Evolutionary conservation across 164 flowering plant species (phyloP).

Genomic region (Vitis cinerea): DNA sequence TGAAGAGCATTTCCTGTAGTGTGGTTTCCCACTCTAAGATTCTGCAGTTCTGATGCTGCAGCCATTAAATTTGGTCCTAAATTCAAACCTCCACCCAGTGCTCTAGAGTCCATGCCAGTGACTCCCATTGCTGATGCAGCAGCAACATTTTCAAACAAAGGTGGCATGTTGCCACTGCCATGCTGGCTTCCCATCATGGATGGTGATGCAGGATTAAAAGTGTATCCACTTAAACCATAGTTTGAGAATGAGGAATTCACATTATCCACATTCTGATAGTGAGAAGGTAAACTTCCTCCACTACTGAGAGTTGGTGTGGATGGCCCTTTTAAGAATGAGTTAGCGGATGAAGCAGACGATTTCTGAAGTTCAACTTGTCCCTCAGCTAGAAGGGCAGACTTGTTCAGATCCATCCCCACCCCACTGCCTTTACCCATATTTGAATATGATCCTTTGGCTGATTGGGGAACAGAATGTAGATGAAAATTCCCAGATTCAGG

Average conservation of each 20-base stretch:
- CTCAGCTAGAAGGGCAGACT: conserved; percentile 29
- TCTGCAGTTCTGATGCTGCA: conserved; percentile 51
- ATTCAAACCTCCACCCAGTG: conserved; percentile 50
- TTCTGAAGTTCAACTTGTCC: conserved; percentile 35
- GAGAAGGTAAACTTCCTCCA: conserved; percentile 50
- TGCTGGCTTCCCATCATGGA: conserved; percentile 55
- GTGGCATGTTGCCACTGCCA: conserved; percentile 54
- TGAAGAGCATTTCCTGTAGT: conserved; percentile 40
- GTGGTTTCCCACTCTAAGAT: conserved; percentile 55
- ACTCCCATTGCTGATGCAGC: conserved; percentile 60
- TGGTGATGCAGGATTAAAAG: conserved; percentile 55
- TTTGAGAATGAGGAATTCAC: conserved; percentile 41
- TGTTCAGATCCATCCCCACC: conserved; percentile 25
- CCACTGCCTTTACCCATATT: conserved; percentile 37
- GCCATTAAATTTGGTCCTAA: conserved; percentile 51
- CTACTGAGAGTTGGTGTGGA: conserved; percentile 29
- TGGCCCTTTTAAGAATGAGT: conserved; percentile 40
- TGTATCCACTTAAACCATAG: conserved; percentile 52
- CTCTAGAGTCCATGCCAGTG: conserved; percentile 51
- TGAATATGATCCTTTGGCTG: conserved; percentile 33
- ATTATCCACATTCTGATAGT: conserved; percentile 41
- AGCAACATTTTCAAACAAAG: conserved; percentile 57
- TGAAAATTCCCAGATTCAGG: conserved; percentile 34
- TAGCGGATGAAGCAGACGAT: conserved; percentile 25
- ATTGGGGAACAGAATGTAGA: conserved; percentile 29